Evolutionary conservation across 768 basidiomycete species (phyloP).

Genomic region (Mycena polygramma): DNA sequence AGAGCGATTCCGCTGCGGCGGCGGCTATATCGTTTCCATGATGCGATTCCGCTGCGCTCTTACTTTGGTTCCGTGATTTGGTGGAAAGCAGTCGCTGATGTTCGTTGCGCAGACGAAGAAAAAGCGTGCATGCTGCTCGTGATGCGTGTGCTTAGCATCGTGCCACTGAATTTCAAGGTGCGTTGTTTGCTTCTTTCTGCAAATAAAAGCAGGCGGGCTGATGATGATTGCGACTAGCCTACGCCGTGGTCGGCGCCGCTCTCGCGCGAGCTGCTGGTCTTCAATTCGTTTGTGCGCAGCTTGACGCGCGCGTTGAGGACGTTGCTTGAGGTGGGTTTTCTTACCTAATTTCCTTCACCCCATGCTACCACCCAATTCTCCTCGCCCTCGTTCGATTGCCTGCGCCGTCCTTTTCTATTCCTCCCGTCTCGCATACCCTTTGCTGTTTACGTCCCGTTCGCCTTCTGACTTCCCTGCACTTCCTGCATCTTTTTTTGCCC

Average conservation of each 20-base stretch:
- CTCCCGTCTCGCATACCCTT: no score
- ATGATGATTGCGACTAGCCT: conserved; percentile 58
- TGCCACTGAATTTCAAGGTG: conserved; percentile 95
- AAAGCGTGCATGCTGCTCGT: conserved; percentile 95
- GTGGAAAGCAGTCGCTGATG: not conserved
- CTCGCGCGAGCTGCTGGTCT: conserved; percentile 95
- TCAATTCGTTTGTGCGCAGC: conserved; percentile 97
- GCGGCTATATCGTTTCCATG: no score
- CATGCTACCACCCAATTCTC: no score
- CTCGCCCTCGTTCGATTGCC: no score
- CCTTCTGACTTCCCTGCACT: no score
- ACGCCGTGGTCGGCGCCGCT: conserved; percentile 96
- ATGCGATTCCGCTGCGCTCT: no score
- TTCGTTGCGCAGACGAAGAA: conserved; percentile 78
- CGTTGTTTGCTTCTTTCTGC: conserved; percentile 41
- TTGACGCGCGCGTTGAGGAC: conserved; percentile 92
- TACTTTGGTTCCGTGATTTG: not conserved
- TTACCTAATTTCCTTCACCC: no score
- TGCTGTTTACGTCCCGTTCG: no score
- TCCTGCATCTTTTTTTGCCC: no score
- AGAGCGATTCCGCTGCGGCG: no score
- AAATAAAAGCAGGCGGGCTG: not conserved
- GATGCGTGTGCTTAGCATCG: conserved; percentile 96
- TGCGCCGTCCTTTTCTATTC: no score
- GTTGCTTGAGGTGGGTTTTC: conserved; percentile 73